Conservation (phyloP, 305 asterid genomes). For the Salvia sclarea region DNA sequence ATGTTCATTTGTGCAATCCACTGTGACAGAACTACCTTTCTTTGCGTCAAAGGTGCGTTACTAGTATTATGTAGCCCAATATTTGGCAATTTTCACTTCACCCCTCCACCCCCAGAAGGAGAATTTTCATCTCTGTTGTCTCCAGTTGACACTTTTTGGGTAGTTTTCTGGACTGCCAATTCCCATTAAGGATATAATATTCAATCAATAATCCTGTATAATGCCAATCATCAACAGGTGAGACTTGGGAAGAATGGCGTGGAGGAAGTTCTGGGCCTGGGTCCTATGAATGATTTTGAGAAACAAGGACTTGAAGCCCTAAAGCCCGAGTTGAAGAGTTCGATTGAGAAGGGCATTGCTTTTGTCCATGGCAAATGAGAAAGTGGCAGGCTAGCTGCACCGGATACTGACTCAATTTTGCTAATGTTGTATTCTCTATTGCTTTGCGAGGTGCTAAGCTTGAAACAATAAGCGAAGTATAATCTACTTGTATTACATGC, state of each 20-base stretch:
- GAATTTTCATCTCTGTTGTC: neutral
- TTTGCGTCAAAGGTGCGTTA: conserved; percentile 75
- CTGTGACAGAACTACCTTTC: conserved; percentile 77
- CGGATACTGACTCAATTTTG: conserved; percentile 27
- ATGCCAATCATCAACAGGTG: conserved; percentile 57
- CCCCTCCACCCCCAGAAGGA: too few species aligned
- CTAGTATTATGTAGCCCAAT: neutral
- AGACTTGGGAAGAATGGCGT: conserved; percentile 87
- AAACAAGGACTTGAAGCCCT: conserved; percentile 84
- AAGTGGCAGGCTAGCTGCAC: neutral
- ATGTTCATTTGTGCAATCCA: conserved; percentile 79
- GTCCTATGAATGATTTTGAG: conserved; percentile 65
- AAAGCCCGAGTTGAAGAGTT: conserved; percentile 67
- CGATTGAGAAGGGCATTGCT: conserved; percentile 84
- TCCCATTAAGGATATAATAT: neutral
- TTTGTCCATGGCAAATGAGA: conserved; percentile 55
- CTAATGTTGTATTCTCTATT: conserved; percentile 11
- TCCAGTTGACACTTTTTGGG: neutral
- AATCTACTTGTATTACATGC: neutral
- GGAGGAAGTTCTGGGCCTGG: conserved; percentile 84
- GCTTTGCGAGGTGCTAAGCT: conserved; percentile 10
- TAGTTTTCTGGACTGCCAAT: neutral
- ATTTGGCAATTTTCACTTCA: neutral
- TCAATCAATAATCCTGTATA: neutral
- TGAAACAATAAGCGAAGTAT: conserved; percentile 16